A percentile compares a stretch with the other conserved stretches of the same genome.
Conservation (phyloP, 2,329 filamentous ascomycete genomes). For the Zalaria obscura region DNA sequence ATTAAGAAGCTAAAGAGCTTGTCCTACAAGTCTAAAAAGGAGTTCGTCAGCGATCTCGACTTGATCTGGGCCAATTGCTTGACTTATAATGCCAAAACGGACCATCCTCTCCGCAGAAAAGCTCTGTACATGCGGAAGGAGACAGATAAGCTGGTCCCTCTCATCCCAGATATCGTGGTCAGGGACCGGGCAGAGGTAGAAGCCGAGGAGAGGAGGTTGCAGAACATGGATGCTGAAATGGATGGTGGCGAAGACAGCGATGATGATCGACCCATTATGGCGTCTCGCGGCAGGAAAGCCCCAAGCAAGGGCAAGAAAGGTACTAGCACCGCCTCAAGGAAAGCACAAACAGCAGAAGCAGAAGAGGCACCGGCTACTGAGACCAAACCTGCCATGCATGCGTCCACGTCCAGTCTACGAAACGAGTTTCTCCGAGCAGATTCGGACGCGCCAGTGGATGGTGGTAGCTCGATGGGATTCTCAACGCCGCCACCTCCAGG, state of each 20-base stretch:
- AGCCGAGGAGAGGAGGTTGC: constrained; percentile 54
- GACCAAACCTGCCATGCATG: constrained; percentile 48
- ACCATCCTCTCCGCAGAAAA: constrained; percentile 79
- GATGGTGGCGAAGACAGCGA: constrained; percentile 84
- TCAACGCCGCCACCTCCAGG: constrained; percentile 62
- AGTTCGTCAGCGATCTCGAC: constrained; percentile 87
- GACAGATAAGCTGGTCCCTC: constrained; percentile 85
- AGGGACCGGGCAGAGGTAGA: constrained; percentile 89
- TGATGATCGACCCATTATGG: constrained; percentile 90
- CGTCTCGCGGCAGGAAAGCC: constrained; percentile 81
- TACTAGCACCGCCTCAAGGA: constrained; percentile 45
- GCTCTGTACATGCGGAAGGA: constrained; percentile 95
- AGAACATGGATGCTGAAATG: constrained; percentile 66
- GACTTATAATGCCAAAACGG: constrained; percentile 83
- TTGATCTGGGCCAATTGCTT: constrained; percentile 96
- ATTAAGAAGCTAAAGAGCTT: constrained; percentile 82
- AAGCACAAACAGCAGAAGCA: constrained; percentile 56
- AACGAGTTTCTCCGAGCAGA: constrained; percentile 46
- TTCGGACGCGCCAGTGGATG: constrained; percentile 58
- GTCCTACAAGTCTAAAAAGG: constrained; percentile 55
- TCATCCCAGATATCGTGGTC: constrained; percentile 87
- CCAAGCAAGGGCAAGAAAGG: constrained; percentile 66
- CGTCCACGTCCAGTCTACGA: constrained; percentile 33
- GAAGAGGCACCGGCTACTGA: constrained; percentile 69
- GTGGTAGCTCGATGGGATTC: constrained; percentile 66